Evolutionary conservation across 2,329 filamentous ascomycete species (phyloP), one percentile per base, ranked within the genome.

Genomic region (Apiospora sp.): DNA sequence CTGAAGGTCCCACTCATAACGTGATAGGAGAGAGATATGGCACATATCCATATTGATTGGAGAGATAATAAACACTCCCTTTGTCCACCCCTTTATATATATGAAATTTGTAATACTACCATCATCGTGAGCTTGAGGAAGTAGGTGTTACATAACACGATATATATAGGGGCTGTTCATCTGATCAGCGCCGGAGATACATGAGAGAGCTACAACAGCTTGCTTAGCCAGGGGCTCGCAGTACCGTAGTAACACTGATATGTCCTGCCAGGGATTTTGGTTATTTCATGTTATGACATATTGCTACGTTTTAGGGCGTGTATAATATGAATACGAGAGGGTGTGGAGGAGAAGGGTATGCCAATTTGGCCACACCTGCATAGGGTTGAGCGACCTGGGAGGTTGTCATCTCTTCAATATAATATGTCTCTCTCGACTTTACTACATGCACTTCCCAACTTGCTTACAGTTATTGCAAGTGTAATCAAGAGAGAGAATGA

Each of bases 181-280:
- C 30, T 14, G 58, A 64, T 41, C 34, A 41, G 13, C 22, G 30
- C 22, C 41, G 58, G 34, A 14, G 58, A 41, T 22, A 64, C 19
- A 34, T n/a, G 2, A 64, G 34, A 64, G 58, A 64, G 58, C 34
- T 64, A 41, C 58, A 41, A 10, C 58, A 64, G 58, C 58, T 64
- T 64, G 34, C 34, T 64, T 64, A 41, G 34, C 58, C 58, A 64
- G 34, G 34, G 58, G 8, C 22, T 13, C 10, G 22, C 34, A 24
- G 22, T 64, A 64, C 58, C 2, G 41, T 34, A n/a, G 4, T 10
- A n/a, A 64, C 19, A 37, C 4, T 30, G 34, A 34, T 3, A 22
- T 7, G 34, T 12, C 30, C 4, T 54, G 49, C 37, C 37, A 41
- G 37, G 37, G 37, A 2, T n/a, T n/a, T n/a, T 22, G 44, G 22